Evolutionary conservation across 805 yeast genomes (phyloP).

Genomic region (Saccharomycopsis oosterbeekiorum): DNA sequence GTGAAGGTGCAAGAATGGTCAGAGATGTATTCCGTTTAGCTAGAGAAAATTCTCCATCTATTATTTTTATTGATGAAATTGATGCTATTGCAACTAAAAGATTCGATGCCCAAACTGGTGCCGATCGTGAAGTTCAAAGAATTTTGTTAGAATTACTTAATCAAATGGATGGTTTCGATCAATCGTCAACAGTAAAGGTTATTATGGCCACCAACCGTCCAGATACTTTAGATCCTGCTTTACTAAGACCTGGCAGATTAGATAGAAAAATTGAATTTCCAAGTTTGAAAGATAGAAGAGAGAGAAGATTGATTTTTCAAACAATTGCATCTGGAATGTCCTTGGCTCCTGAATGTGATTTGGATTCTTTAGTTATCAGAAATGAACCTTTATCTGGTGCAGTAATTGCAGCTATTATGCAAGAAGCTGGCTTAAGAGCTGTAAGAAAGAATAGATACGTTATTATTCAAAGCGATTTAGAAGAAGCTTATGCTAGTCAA

Average conservation of each 20-base stretch:
- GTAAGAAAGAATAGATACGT: slow-evolving; percentile 97
- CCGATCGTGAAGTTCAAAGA: slow-evolving; percentile 98
- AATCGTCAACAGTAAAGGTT: slow-evolving; percentile 87
- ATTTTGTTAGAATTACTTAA: slow-evolving; percentile 88
- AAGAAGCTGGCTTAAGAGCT: slow-evolving; percentile 98
- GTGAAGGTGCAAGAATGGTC: slow-evolving; percentile 99
- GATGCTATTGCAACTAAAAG: slow-evolving; percentile 99
- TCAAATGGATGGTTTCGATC: slow-evolving; percentile 99
- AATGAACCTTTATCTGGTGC: slow-evolving; percentile 98
- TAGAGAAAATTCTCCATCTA: slow-evolving; percentile 93
- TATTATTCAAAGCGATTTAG: slow-evolving; percentile 90
- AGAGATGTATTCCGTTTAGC: slow-evolving; percentile 97
- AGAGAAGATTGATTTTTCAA: slow-evolving; percentile 89
- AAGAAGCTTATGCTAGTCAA: slow-evolving; percentile 95
- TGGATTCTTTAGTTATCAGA: slow-evolving; percentile 88
- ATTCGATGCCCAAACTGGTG: slow-evolving; percentile 99
- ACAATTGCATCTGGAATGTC: slow-evolving; percentile 98
- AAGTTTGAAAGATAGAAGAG: slow-evolving; percentile 90
- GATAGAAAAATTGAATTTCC: slow-evolving; percentile 99
- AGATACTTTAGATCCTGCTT: slow-evolving; percentile 97
- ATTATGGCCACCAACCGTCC: slow-evolving; percentile 99
- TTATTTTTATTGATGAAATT: slow-evolving; percentile 95
- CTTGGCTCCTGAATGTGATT: slow-evolving; percentile 93
- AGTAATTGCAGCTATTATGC: slow-evolving; percentile 97
- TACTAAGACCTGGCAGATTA: slow-evolving; percentile 95